phyloP scores from a whole-genome alignment of 139 green algal species.

The Micractinium conductrix region DNA sequence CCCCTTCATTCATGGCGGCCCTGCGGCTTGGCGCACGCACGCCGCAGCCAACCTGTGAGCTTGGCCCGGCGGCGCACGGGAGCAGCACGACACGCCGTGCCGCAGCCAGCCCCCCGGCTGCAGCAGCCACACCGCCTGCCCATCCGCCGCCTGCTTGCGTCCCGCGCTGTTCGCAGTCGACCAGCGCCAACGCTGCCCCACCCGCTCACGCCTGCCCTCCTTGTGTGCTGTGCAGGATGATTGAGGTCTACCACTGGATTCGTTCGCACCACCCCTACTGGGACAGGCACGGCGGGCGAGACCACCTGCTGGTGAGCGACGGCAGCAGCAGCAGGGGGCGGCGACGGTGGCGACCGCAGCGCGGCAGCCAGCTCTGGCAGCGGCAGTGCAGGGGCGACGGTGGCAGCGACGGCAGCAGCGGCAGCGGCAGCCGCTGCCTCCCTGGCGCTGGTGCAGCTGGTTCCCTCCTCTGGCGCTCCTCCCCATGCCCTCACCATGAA shows the following conservation, averaged over 20 bases:
- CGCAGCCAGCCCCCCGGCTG: not conserved
- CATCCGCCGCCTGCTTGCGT: not conserved
- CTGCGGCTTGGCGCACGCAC: not conserved
- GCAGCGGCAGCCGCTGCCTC: too few species aligned
- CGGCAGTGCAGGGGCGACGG: too few species aligned
- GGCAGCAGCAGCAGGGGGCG: not conserved
- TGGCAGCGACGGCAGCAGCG: too few species aligned
- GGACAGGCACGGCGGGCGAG: constrained; percentile 56
- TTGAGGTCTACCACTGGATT: constrained; percentile 53
- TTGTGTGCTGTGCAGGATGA: not conserved
- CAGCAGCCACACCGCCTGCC: too few species aligned
- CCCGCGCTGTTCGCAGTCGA: too few species aligned
- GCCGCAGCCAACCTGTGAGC: constrained; percentile 18
- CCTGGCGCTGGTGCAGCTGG: too few species aligned
- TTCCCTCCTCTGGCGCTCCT: too few species aligned
- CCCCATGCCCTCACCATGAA: too few species aligned
- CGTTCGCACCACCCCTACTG: constrained; percentile 57
- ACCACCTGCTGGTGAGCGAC: constrained; percentile 64
- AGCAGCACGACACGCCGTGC: not conserved
- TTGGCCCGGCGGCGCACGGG: not conserved
- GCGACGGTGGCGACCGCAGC: too few species aligned
- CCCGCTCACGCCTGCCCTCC: not conserved
- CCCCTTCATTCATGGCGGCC: constrained; percentile 34
- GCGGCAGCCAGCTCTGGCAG: too few species aligned
- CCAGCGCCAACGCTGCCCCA: not conserved